These are phyloP conservation scores for Blepharisma stoltei DNA, from an alignment of 73 alveolate genomes.

Conservation along the genomic window DNA sequence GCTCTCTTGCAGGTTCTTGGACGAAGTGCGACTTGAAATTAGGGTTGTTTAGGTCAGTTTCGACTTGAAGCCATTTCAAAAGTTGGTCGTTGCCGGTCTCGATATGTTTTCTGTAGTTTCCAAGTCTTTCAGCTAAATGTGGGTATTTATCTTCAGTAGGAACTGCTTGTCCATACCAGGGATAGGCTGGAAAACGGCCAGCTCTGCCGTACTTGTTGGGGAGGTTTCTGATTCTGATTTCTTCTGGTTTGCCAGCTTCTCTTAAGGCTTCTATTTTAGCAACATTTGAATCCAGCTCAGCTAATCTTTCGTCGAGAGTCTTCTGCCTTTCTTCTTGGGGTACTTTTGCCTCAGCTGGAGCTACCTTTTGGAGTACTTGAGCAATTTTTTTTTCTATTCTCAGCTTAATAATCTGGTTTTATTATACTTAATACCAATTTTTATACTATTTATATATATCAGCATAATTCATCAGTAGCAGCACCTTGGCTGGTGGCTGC, in stretches of 20 bases:
- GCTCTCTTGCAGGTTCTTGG: constrained; percentile 13
- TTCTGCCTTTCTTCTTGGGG: not conserved
- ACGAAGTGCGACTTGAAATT: not conserved
- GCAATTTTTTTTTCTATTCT: no score
- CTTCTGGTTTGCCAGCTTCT: constrained; percentile 27
- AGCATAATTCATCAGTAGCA: no score
- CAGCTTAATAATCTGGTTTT: no score
- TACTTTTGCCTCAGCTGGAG: no score
- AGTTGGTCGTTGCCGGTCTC: not conserved
- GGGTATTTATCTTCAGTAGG: constrained; percentile 29
- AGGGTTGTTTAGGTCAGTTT: constrained; percentile 27
- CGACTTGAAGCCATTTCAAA: constrained; percentile 19
- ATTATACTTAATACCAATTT: no score
- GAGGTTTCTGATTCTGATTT: constrained; percentile 23
- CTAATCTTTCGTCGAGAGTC: constrained; percentile 22
- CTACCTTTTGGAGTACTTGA: no score
- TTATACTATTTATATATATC: no score
- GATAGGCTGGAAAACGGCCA: constrained; percentile 31
- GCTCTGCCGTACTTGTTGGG: constrained; percentile 28
- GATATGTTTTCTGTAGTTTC: not conserved
- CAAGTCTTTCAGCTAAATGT: constrained; percentile 33
- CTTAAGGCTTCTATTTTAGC: constrained; percentile 29
- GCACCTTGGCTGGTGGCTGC: no score
- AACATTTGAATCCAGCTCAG: not conserved
- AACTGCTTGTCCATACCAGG: constrained; percentile 31